Percentiles rank a stretch among this genome's conserved stretches.
Conservation (phyloP, 345 rosid species). For the Eucalyptus sp. region DNA sequence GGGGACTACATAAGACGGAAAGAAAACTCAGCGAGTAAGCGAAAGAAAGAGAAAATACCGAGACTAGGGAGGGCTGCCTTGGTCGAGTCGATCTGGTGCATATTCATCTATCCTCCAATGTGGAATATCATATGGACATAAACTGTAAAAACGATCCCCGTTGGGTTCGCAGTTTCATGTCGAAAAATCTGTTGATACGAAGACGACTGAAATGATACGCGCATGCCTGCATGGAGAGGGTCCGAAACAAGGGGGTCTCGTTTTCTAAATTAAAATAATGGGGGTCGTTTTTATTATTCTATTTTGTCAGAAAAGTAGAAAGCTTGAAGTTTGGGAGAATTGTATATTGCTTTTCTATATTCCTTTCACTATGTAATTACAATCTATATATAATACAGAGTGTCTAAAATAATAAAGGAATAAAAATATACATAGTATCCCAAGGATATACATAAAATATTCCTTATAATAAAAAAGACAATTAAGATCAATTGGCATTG, state of each 20-base stretch:
- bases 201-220: not conserved
- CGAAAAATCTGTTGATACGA: not conserved
- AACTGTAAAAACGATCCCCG: not conserved
- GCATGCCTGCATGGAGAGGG: not conserved
- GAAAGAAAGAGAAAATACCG: not conserved
- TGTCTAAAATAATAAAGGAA: no score
- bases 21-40: not conserved
- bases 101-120: not conserved
- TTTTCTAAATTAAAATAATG: not conserved
- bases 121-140: not conserved
- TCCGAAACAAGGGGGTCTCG: not conserved
- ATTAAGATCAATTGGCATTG: no score
- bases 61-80: not conserved
- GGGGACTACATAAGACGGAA: not conserved
- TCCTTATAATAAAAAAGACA: no score
- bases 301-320: no score
- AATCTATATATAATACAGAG: no score
- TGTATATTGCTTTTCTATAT: no score
- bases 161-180: not conserved
- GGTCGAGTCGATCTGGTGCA: not conserved
- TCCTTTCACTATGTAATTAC: no score
- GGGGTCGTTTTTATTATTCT: not conserved
- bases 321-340: no score
- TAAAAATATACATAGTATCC: no score
- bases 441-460: no score